Conservation (phyloP, 2,329 filamentous ascomycete species). For the Pseudocercospora eumusae region DNA sequence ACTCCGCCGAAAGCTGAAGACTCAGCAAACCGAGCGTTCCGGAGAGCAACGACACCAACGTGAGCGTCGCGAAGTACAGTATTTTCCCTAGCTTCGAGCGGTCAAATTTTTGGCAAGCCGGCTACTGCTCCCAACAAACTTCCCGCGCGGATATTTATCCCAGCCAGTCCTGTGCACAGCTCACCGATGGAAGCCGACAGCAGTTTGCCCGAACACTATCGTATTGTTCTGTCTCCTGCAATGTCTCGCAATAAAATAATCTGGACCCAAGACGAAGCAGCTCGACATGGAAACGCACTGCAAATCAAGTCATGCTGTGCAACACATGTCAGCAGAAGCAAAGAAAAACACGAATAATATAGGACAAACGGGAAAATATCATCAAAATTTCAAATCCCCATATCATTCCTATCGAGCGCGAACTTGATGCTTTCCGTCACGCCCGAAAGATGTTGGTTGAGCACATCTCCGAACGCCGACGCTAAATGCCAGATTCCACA, state of each 20-base stretch:
- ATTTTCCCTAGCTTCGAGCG: neutral
- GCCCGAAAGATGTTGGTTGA: conserved; percentile 33
- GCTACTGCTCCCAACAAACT: conserved; percentile 8
- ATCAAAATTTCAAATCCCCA: conserved; percentile 14
- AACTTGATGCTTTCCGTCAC: conserved; percentile 22
- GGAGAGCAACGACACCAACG: neutral
- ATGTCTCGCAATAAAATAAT: too few relatives aligned
- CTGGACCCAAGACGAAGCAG: neutral
- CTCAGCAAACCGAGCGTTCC: neutral
- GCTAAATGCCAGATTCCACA: conserved; percentile 31
- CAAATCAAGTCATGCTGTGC: neutral
- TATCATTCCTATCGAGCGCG: conserved; percentile 30
- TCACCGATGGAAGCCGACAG: neutral
- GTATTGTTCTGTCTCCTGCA: too few relatives aligned
- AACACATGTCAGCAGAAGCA: neutral
- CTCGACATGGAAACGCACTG: neutral
- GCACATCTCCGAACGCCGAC: conserved; percentile 35
- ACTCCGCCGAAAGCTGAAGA: neutral
- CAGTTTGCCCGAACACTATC: conserved; percentile 1
- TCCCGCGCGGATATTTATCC: neutral
- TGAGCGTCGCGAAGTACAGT: neutral
- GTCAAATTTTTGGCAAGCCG: neutral
- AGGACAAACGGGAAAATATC: neutral
- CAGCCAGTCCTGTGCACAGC: neutral
- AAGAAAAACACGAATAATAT: neutral